Conservation (phyloP, 1,139 yeast species). For the Magnusiomyces ingens region DNA sequence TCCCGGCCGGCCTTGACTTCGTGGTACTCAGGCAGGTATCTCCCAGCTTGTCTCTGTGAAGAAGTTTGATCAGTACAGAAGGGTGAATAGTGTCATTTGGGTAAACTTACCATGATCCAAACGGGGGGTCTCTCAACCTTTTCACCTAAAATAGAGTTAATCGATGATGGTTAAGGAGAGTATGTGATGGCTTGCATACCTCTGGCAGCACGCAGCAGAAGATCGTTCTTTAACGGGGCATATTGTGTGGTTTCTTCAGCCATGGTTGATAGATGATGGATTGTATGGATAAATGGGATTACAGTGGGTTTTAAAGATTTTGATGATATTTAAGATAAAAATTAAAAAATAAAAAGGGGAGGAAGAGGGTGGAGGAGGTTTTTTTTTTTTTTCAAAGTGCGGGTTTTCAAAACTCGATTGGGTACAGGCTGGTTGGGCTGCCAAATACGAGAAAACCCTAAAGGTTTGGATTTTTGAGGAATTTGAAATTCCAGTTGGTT, state of each 20-base stretch:
- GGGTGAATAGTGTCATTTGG: not conserved
- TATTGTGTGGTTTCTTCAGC: slow-evolving; percentile 13
- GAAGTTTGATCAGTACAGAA: slow-evolving; percentile 3
- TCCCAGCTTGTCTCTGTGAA: slow-evolving; percentile 69
- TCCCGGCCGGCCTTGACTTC: slow-evolving; percentile 80
- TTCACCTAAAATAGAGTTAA: slow-evolving; percentile 40
- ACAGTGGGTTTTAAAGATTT: no score
- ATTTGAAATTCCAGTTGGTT: no score
- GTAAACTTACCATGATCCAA: slow-evolving; percentile 77
- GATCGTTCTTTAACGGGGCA: slow-evolving; percentile 64
- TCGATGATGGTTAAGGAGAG: not conserved
- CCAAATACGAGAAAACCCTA: no score
- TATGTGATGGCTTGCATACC: not conserved
- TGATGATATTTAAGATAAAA: not conserved
- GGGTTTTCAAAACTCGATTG: not conserved
- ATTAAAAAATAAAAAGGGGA: not conserved
- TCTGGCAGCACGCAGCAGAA: slow-evolving; percentile 78
- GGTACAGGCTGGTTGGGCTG: no score
- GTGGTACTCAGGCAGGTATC: slow-evolving; percentile 67
- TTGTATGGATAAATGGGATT: not conserved
- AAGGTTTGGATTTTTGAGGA: no score
- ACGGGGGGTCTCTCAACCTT: slow-evolving; percentile 93
- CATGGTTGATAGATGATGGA: not conserved
- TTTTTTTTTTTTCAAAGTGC: not conserved
- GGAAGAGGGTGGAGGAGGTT: not conserved